These are phyloP conservation scores for Moricandia moricandioides DNA, from an alignment of 345 rosid species.

Conservation along the genomic window DNA sequence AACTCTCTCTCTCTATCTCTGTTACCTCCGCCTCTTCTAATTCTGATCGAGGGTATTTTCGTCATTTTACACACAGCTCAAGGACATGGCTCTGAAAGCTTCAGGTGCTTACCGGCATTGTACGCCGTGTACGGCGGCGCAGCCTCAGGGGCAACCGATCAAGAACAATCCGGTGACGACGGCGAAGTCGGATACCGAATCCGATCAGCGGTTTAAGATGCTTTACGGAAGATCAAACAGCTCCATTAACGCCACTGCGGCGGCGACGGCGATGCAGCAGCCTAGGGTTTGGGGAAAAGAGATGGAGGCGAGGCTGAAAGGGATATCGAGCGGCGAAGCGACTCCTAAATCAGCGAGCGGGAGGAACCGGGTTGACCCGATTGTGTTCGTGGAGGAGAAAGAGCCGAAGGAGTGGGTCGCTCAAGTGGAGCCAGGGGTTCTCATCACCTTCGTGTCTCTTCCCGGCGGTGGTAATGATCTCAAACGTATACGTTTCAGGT, in stretches of 20 bases:
- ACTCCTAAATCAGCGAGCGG: constrained; percentile 67
- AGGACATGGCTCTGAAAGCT: constrained; percentile 89
- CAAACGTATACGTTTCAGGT: constrained; percentile 92
- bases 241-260: constrained; percentile 50
- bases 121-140: constrained; percentile 72
- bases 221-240: constrained; percentile 77
- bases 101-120: constrained; percentile 90
- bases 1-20: background rate
- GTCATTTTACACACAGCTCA: constrained; percentile 49
- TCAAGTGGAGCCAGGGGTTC: constrained; percentile 96
- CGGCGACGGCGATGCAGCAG: constrained; percentile 45
- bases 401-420: constrained; percentile 97
- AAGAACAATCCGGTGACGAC: constrained; percentile 27
- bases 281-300: constrained; percentile 75
- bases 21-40: background rate
- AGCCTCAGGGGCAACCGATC: constrained; percentile 42
- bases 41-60: constrained; percentile 7
- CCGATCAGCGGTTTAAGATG: constrained; percentile 62
- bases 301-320: constrained; percentile 79
- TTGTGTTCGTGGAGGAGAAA: constrained; percentile 73
- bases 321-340: constrained; percentile 74
- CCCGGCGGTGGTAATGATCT: constrained; percentile 97
- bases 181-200: constrained; percentile 60
- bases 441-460: constrained; percentile 84
- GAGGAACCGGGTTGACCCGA: constrained; percentile 57